These are phyloP conservation scores for Lachnellula hyalina DNA, from an alignment of 2,329 filamentous ascomycete genomes.

Conservation along the genomic window DNA sequence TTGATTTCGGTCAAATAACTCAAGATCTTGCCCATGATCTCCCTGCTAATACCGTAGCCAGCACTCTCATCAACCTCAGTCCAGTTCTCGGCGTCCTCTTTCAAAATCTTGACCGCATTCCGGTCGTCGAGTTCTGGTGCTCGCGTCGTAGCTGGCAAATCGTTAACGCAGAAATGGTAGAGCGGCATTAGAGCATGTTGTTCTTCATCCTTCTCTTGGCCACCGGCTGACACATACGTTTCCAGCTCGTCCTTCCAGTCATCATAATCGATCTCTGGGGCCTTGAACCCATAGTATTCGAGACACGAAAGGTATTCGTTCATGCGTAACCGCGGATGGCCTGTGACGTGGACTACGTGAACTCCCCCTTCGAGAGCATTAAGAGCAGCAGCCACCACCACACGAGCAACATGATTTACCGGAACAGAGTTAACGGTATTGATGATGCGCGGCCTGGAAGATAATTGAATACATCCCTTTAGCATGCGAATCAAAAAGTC, in stretches of 20 bases:
- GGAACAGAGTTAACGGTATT: slow-evolving; percentile 91
- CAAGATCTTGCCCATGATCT: slow-evolving; percentile 16
- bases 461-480: slow-evolving; percentile 82
- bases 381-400: slow-evolving; percentile 70
- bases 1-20: slow-evolving; percentile 18
- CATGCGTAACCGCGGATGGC: slow-evolving; percentile 70
- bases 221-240: slow-evolving; percentile 46
- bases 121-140: slow-evolving; percentile 62
- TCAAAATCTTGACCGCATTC: slow-evolving; percentile 60
- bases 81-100: slow-evolving; percentile 45
- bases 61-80: slow-evolving; percentile 17
- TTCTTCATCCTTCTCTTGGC: slow-evolving; percentile 40
- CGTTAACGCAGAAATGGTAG: slow-evolving; percentile 62
- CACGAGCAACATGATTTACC: slow-evolving; percentile 74
- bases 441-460: slow-evolving; percentile 64
- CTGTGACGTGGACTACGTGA: slow-evolving; percentile 70
- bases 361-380: slow-evolving; percentile 6
- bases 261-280: slow-evolving; percentile 60
- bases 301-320: slow-evolving; percentile 69
- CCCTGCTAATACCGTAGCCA: slow-evolving; percentile 16
- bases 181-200: slow-evolving; percentile 66
- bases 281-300: slow-evolving; percentile 66
- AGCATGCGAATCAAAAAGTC: slow-evolving; percentile 84
- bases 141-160: slow-evolving; percentile 60
- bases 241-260: slow-evolving; percentile 65